phyloP scores from a whole-genome alignment of 2,329 filamentous ascomycete genomes.

The Exophiala oligosperma region DNA sequence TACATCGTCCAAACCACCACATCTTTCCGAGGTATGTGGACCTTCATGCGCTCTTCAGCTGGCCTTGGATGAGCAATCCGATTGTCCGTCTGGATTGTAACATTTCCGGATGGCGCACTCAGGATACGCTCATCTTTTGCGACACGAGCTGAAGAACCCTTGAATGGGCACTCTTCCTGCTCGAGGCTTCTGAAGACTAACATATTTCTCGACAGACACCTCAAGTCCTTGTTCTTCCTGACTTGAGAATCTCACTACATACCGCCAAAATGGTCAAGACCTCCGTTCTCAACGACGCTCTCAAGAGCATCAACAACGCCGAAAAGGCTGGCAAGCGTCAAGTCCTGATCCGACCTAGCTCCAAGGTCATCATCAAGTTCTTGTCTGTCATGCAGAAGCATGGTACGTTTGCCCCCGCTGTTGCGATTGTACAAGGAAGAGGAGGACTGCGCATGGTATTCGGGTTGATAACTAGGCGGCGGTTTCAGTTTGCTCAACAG shows the following conservation, averaged over 20 bases:
- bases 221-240: conserved; percentile 49
- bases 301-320: conserved; percentile 99
- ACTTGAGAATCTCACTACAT: conserved; percentile 54
- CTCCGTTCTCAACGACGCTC: conserved; percentile 98
- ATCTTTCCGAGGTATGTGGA: conserved; percentile 28
- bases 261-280: conserved; percentile 91
- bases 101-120: conserved; percentile 17
- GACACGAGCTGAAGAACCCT: conserved; percentile 70
- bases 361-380: conserved; percentile 99
- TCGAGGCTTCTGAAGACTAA: conserved; percentile 67
- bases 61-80: conserved; percentile 31
- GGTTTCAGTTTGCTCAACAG: conserved; percentile 76
- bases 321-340: conserved; percentile 99
- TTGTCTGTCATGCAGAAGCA: conserved; percentile 98
- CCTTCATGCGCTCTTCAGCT: conserved; percentile 27
- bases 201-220: conserved; percentile 55
- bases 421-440: conserved; percentile 16
- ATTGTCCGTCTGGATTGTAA: conserved; percentile 19
- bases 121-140: conserved; percentile 32
- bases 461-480: conserved; percentile 99
- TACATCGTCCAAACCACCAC: conserved; percentile 11
- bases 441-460: conserved; percentile 24
- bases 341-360: conserved; percentile 94
- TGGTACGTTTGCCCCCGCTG: conserved; percentile 65
- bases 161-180: conserved; percentile 67